A percentile compares a stretch with the other conserved stretches of the same genome.
Evolutionary conservation across 1,139 yeast species (phyloP).

Genomic region (Debaryomycetaceae sp.): DNA sequence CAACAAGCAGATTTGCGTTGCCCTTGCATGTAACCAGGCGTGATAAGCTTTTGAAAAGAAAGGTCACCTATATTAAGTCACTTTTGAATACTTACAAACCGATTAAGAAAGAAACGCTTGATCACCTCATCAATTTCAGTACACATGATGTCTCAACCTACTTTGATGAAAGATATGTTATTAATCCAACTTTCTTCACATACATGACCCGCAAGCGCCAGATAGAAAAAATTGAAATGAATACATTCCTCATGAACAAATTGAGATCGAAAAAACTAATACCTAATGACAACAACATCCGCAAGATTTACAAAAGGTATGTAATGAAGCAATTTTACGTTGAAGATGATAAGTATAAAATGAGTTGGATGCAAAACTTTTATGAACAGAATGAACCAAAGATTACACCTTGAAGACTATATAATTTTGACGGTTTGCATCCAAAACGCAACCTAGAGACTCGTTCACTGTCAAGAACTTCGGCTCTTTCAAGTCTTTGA

Average conservation of each 20-base stretch:
- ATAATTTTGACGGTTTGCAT: slow-evolving; percentile 35
- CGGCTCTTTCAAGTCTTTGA: slow-evolving; percentile 11
- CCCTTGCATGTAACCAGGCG: slow-evolving; percentile 28
- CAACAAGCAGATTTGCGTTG: slow-evolving; percentile 28
- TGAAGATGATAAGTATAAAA: slow-evolving; percentile 15
- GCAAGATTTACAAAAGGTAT: slow-evolving; percentile 27
- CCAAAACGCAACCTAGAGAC: slow-evolving; percentile 38
- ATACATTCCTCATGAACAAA: slow-evolving; percentile 14
- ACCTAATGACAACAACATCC: slow-evolving; percentile 31
- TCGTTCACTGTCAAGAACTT: slow-evolving; percentile 24
- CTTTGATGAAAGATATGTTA: slow-evolving; percentile 1
- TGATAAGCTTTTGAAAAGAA: slow-evolving; percentile 23
- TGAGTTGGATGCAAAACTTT: slow-evolving; percentile 24
- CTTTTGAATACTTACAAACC: slow-evolving; percentile 21
- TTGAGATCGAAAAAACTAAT: slow-evolving; percentile 26
- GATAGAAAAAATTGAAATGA: slow-evolving; percentile 10
- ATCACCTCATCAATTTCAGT: slow-evolving; percentile 15
- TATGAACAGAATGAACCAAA: slow-evolving; percentile 13
- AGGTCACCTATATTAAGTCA: slow-evolving; percentile 21
- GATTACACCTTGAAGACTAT: slow-evolving; percentile 22
- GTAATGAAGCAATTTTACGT: slow-evolving; percentile 29
- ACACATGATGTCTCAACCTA: slow-evolving; percentile 7
- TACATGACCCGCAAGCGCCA: slow-evolving; percentile 23
- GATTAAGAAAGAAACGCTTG: slow-evolving; percentile 15
- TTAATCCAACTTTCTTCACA: slow-evolving; percentile 29